Base-by-base conservation (phyloP, 1,139 yeast genomes). In the Nakaseomyces delphensis region DNA sequence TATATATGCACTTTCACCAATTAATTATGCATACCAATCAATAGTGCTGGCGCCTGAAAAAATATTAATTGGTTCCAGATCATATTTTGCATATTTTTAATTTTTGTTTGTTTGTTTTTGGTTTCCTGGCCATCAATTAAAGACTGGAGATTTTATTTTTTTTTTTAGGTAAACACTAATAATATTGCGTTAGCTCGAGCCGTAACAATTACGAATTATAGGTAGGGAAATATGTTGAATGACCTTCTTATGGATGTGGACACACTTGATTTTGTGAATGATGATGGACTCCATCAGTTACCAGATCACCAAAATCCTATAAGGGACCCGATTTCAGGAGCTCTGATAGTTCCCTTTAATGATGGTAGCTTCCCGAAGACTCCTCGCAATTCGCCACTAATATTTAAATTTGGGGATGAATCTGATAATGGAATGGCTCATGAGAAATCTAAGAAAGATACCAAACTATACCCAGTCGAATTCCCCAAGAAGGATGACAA, bases 351-450 rank as follows among this genome's bases (percentile, higher is more conserved):
- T 27, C 64, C 66, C 2, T 50, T 57, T 13, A 57, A 65, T 27
- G 51, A 45, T 2, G 27, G 47, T n/a, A 48, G 48, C 16, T 33
- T 49, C 15, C 38, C 44, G 48, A 58, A 18, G 48, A 47, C 11
- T 50, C 59, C 53, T 38, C 51, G 33, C 47, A 62, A 32, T 42
- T 62, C 20, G 62, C 69, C 64, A 7, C 49, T 75, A 31, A 67
- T 66, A 39, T 73, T 70, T 47, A 60, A 63, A 43, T 45, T 71
- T 39, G 66, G 65, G 41, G 70, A 75, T 2, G 57, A 67, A 14
- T 56, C 66, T 3, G 56, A 61, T 14, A 67, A 65, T 36, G 69
- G 71, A 20, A 61, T 63, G 48, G 67, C 70, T 15, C 68, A 67
- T 55, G 59, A 71, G 18, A 57, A 67, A 2, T 59, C 62, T 25